A percentile compares a stretch with the other conserved stretches of the same genome.
Evolutionary conservation across 2,329 filamentous ascomycete genomes (phyloP).

Genomic region (Thermomyces lanuginosus): DNA sequence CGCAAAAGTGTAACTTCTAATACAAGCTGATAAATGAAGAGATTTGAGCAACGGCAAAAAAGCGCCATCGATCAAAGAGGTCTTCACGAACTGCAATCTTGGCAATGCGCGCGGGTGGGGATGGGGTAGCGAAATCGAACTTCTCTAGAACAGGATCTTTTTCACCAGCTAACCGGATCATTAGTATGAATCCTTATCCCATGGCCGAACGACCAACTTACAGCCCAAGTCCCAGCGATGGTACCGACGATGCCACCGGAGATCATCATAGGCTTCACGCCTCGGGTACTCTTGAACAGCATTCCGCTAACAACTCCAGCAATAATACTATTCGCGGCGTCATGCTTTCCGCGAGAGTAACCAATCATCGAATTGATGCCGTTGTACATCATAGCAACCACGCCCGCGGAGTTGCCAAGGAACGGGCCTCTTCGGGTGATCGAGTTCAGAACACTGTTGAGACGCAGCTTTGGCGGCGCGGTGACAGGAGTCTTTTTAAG

Average conservation of each 20-base stretch:
- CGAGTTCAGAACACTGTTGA: slow-evolving; percentile 90
- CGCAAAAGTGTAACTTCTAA: slow-evolving; percentile 15
- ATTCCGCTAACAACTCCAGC: slow-evolving; percentile 81
- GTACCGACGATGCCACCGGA: slow-evolving; percentile 78
- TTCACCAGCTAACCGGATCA: slow-evolving; percentile 3
- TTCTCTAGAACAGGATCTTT: slow-evolving; percentile 34
- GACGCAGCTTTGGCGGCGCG: slow-evolving; percentile 72
- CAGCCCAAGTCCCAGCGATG: slow-evolving; percentile 76
- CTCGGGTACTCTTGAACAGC: slow-evolving; percentile 91
- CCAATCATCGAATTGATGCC: slow-evolving; percentile 75
- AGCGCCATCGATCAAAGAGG: too few relatives aligned
- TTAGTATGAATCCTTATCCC: slow-evolving; percentile 2
- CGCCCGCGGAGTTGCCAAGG: slow-evolving; percentile 86
- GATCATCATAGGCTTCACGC: slow-evolving; percentile 81
- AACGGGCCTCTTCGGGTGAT: slow-evolving; percentile 87
- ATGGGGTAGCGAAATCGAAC: slow-evolving; percentile 3
- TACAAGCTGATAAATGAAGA: slow-evolving; percentile 20
- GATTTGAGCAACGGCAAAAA: too few relatives aligned
- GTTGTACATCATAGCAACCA: slow-evolving; percentile 93
- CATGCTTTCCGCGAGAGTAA: slow-evolving; percentile 66
- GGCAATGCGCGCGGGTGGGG: too few relatives aligned
- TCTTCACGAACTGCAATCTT: too few relatives aligned
- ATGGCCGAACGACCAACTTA: slow-evolving; percentile 39
- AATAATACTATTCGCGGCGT: slow-evolving; percentile 71
- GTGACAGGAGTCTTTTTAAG: slow-evolving; percentile 53